A percentile compares a stretch with the other conserved stretches of the same genome.
These are phyloP conservation scores for Aspergillus sp. DNA, from an alignment of 2,329 filamentous ascomycete species.

Conservation along the genomic window DNA sequence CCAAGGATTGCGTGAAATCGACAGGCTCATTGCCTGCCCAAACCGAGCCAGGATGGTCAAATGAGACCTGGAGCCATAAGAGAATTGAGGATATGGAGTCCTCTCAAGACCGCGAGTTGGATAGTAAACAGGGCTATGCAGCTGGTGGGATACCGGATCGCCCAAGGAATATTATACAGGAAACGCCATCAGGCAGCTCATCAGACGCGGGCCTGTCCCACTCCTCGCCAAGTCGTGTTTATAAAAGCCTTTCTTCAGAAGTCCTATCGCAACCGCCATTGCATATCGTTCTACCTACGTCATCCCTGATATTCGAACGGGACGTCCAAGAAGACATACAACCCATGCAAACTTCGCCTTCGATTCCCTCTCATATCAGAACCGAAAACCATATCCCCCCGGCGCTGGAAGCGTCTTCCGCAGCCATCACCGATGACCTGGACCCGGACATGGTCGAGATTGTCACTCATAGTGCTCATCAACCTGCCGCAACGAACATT, in stretches of 20 bases:
- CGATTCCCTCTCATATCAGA: slow-evolving; percentile 90
- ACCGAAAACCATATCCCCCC: slow-evolving; percentile 93
- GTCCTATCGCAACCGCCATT: slow-evolving; percentile 30
- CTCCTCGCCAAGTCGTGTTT: background rate
- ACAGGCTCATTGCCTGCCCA: too few species aligned
- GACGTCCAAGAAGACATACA: slow-evolving; percentile 79
- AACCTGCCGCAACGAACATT: slow-evolving; percentile 70
- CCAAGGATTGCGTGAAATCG: too few species aligned
- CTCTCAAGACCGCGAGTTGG: too few species aligned
- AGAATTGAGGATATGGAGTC: too few species aligned
- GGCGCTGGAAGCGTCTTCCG: slow-evolving; percentile 84
- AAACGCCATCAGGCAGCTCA: background rate
- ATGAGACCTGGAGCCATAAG: too few species aligned
- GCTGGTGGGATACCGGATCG: too few species aligned
- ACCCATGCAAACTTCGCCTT: slow-evolving; percentile 70
- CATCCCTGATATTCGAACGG: slow-evolving; percentile 81
- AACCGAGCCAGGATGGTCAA: too few species aligned
- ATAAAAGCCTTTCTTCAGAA: background rate
- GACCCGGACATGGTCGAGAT: slow-evolving; percentile 92
- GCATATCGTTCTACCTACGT: slow-evolving; percentile 73
- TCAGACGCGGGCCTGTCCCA: background rate
- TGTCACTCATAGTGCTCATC: slow-evolving; percentile 80
- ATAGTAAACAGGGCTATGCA: too few species aligned
- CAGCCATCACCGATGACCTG: slow-evolving; percentile 85
- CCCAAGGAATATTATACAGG: too few species aligned